Percentiles rank a stretch among this genome's conserved stretches.
phyloP scores from a whole-genome alignment of 2,329 filamentous ascomycete genomes.

The Pseudopyricularia javanii region DNA sequence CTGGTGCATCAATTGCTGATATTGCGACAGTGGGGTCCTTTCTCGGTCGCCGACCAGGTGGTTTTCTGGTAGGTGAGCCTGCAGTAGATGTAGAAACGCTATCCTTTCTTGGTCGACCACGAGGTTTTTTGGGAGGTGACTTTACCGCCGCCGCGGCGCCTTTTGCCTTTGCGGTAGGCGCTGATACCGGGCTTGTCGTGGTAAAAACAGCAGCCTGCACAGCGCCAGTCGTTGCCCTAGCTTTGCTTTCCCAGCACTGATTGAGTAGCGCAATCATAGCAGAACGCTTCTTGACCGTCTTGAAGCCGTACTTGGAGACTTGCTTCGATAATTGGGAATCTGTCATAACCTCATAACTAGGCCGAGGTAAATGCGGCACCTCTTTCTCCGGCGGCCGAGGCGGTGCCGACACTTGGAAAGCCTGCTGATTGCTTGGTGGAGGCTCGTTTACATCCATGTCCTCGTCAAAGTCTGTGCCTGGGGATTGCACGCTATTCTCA shows the following conservation, averaged over 20 bases:
- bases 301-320: conserved; percentile 57
- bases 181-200: conserved; percentile 6
- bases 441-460: conserved; percentile 10
- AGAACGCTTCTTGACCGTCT: conserved; percentile 52
- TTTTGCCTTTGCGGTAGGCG: conserved; percentile 6
- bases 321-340: conserved; percentile 50
- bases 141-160: conserved; percentile 4
- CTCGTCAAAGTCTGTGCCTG: not conserved
- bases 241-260: conserved; percentile 57
- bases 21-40: conserved; percentile 16
- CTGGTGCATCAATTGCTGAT: not conserved
- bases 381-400: not conserved
- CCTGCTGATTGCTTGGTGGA: conserved; percentile 19
- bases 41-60: conserved; percentile 27
- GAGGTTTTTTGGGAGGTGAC: conserved; percentile 20
- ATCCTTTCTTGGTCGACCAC: conserved; percentile 30
- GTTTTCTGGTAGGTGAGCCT: conserved; percentile 21
- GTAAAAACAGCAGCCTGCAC: conserved; percentile 4
- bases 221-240: conserved; percentile 10
- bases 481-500: not conserved
- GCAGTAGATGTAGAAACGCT: too few relatives aligned
- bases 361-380: conserved; percentile 17
- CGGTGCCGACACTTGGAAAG: conserved; percentile 9
- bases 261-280: conserved; percentile 60
- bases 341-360: conserved; percentile 49